A percentile compares a stretch with the other conserved stretches of the same genome.
These are phyloP conservation scores for Cladosporium sp. DNA, from an alignment of 2,329 filamentous ascomycete species.

Conservation along the genomic window DNA sequence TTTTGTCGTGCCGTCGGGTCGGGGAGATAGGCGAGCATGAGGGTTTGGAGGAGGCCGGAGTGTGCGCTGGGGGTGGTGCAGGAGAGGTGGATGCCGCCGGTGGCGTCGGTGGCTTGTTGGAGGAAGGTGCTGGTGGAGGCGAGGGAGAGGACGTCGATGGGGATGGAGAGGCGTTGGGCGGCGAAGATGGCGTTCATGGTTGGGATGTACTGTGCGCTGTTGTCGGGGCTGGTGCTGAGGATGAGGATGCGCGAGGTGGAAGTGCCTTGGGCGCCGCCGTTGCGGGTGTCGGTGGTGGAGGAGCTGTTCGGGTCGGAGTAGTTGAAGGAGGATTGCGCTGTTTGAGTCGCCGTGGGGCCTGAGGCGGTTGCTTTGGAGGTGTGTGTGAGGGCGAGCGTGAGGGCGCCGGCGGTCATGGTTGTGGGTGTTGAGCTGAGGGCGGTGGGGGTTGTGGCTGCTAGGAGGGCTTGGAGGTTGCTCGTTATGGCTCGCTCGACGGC, in stretches of 20 bases:
- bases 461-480: slow-evolving; percentile 66
- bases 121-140: slow-evolving; percentile 85
- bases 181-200: slow-evolving; percentile 99
- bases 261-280: slow-evolving; percentile 31
- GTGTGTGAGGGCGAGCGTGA: slow-evolving; percentile 84
- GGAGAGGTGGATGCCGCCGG: slow-evolving; percentile 64
- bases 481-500: slow-evolving; percentile 80
- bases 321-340: slow-evolving; percentile 51
- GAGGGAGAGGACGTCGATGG: slow-evolving; percentile 87
- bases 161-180: slow-evolving; percentile 79
- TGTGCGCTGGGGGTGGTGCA: slow-evolving; percentile 33
- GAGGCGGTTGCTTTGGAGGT: slow-evolving; percentile 71
- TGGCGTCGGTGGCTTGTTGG: slow-evolving; percentile 81
- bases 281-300: slow-evolving; percentile 34
- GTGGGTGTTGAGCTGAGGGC: slow-evolving; percentile 67
- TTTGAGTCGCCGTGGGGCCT: slow-evolving; percentile 40
- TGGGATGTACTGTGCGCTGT: slow-evolving; percentile 88
- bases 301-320: slow-evolving; percentile 48
- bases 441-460: slow-evolving; percentile 61
- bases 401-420: slow-evolving; percentile 83
- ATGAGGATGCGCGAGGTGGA: slow-evolving; percentile 83
- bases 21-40: slow-evolving; percentile 91
- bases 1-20: slow-evolving; percentile 61
- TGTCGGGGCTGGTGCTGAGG: slow-evolving; percentile 81
- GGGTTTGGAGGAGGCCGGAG: slow-evolving; percentile 74